phyloP scores from a whole-genome alignment of 1,139 yeast genomes.

The Geotrichum carabidarum region DNA sequence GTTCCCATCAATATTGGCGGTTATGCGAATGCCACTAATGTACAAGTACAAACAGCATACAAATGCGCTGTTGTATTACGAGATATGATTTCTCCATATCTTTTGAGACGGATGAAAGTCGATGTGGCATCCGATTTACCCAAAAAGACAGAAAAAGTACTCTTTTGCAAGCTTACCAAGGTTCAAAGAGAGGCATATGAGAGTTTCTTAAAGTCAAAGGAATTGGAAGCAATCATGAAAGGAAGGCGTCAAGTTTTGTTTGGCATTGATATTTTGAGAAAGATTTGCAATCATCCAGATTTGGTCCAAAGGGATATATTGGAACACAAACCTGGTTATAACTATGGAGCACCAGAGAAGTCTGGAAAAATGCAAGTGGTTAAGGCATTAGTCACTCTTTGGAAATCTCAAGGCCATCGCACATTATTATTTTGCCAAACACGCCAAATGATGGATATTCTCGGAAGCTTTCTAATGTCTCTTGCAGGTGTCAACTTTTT shows the following conservation, averaged over 20 bases:
- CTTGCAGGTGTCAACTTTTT: conserved; percentile 49
- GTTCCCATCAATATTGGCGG: conserved; percentile 96
- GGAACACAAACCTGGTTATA: conserved; percentile 42
- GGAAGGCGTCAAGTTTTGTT: conserved; percentile 78
- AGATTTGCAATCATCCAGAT: conserved; percentile 96
- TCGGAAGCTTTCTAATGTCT: conserved; percentile 55
- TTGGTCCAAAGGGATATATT: conserved; percentile 55
- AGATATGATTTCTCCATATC: conserved; percentile 83
- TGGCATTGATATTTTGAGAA: conserved; percentile 86
- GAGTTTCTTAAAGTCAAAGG: conserved; percentile 70
- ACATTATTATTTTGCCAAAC: conserved; percentile 86
- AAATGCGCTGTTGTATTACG: conserved; percentile 90
- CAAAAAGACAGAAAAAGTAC: conserved; percentile 85
- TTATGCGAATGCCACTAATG: conserved; percentile 91
- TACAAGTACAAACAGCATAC: conserved; percentile 94
- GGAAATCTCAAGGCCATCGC: conserved; percentile 75
- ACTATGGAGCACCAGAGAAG: conserved; percentile 60
- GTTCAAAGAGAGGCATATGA: conserved; percentile 70
- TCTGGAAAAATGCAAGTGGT: conserved; percentile 93
- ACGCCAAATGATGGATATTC: conserved; percentile 84
- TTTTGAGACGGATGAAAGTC: conserved; percentile 76
- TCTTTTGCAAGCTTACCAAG: conserved; percentile 79
- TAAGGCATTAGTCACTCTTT: conserved; percentile 63
- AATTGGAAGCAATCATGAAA: conserved; percentile 60
- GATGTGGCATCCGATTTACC: conserved; percentile 98